Evolutionary conservation across 2,329 filamentous ascomycete species (phyloP), one percentile per base, ranked within the genome.

Genomic region (Sphaerostilbella broomeana): DNA sequence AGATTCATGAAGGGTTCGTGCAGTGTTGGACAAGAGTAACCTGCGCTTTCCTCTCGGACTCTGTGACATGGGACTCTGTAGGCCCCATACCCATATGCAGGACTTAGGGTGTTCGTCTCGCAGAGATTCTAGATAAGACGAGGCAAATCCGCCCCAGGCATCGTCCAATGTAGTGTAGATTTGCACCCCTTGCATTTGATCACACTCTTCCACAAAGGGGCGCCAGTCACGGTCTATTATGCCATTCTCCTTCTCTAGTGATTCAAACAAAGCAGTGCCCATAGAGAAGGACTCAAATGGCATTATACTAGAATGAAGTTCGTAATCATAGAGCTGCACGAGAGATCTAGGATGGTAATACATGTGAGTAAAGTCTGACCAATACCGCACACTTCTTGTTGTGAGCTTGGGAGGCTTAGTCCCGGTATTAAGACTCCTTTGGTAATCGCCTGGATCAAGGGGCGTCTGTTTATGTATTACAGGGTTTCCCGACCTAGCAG

Each of bases 361-460:
- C n/a, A 92, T 76, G 18, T 87, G 79, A 51, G 86, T 94, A 62
- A 88, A 97, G 61, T 98, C 92, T 21, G 88, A 94, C 90, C 92
- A 98, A 65, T 92, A 97, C 38, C 87, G 78, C n/a, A 97, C 84
- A 9, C 77, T 75, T 6, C 79, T 75, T 2, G 79, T 70, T 1
- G 73, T 82, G 15, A 95, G 71, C 37, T 69, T 65, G 0, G 84
- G 74, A 0, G 84, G 75, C 5, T 81, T 71, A 3, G 75, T 60
- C 16, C 87, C 88, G 20, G 77, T 64, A 50, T 95, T 85, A 3
- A 97, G 76, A 47, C 79, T 83, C 53, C 77, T 73, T 55, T 94
- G 87, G 59, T 95, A 97, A 32, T 78, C 69, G 55, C 77, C 87
- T 43, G 75, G 77, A 25, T 72, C 65, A 37, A 97, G 85, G 7